Base-by-base conservation (phyloP, 805 yeast genomes). In the Kurtzmaniella cleridarum region DNA sequence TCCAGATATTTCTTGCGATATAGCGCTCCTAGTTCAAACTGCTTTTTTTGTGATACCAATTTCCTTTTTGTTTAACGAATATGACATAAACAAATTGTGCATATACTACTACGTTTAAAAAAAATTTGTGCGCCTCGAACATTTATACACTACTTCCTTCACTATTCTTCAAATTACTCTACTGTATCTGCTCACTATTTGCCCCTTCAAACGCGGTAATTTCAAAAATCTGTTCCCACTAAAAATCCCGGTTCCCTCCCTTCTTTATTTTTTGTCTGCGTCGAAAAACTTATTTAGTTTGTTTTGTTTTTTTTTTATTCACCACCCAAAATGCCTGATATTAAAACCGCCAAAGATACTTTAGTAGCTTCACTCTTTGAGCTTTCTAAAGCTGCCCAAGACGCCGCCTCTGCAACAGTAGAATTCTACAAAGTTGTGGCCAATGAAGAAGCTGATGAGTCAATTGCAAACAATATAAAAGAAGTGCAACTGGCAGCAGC, bases 331-430 rank as follows among this genome's bases (percentile, higher is more conserved):
- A 52, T 50, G 55, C 37, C 54, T 27, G 54, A 46, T n/a, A 36
- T 47, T 18, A 49, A 51, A 34, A 34, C 39, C 33, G 44, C 54
- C 11, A 57, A 55, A 48, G 62, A 59, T 39, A 48, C 61, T 11
- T 44, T 59, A 13, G 89, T 89, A 41, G 76, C 93, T 30, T 78
- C 95, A 1, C 73, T 89, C 44, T 84, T 81, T 53, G 90, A 84
- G 56, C 75, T 89, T 40, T 79, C 93, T 32, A 86, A 81, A 54
- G 88, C 95, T n/a, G 91, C 96, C 28, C 78, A 76, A 46, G 90
- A 84, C 41, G 87, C 91, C 38, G 87, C 95, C 23, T 63, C 79
- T 26, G 91, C 95, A 17, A 78, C 90, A 27, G 77, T 86, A 43
- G 81, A 81, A 54, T 84, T 84, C 64, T 81, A 81, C 71, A 79